A percentile compares a stretch with the other conserved stretches of the same genome.
Conservation (phyloP, 345 rosid species). For the Psidium friedrichsthalianum region DNA sequence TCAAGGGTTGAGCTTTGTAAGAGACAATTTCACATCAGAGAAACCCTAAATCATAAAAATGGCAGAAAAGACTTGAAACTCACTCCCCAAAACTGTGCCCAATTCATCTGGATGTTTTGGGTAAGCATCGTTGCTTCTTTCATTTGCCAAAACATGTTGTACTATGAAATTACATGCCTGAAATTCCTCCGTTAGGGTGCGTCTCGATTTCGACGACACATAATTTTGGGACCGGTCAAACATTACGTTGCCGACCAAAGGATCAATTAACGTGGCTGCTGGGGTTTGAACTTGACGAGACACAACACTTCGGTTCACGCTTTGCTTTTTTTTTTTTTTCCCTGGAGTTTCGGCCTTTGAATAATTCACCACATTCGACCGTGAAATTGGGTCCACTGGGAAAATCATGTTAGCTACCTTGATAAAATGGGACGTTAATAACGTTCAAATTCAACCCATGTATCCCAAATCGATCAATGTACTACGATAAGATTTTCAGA, state of each 20-base stretch:
- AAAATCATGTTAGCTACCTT: constrained; percentile 9
- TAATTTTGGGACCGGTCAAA: too few relatives aligned
- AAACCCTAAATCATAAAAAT: too few relatives aligned
- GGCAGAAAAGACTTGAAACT: too few relatives aligned
- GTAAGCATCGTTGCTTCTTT: neutral
- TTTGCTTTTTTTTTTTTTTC: too few relatives aligned
- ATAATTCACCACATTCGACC: neutral
- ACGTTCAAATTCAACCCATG: neutral
- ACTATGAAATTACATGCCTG: neutral
- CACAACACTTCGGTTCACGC: too few relatives aligned
- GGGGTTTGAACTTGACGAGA: too few relatives aligned
- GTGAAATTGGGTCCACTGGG: neutral
- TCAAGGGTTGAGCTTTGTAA: too few relatives aligned
- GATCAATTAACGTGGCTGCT: neutral
- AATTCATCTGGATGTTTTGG: too few relatives aligned
- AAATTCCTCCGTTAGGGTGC: neutral
- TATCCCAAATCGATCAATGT: neutral
- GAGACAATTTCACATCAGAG: too few relatives aligned
- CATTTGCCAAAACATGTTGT: neutral
- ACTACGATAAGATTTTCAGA: neutral
- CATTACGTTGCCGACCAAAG: neutral
- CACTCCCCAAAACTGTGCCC: neutral
- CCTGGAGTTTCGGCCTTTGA: too few relatives aligned
- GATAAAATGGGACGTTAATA: neutral
- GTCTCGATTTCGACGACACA: neutral